Conservation (phyloP, 176 grass and related monocot species). For the Ensete ventricosum region DNA sequence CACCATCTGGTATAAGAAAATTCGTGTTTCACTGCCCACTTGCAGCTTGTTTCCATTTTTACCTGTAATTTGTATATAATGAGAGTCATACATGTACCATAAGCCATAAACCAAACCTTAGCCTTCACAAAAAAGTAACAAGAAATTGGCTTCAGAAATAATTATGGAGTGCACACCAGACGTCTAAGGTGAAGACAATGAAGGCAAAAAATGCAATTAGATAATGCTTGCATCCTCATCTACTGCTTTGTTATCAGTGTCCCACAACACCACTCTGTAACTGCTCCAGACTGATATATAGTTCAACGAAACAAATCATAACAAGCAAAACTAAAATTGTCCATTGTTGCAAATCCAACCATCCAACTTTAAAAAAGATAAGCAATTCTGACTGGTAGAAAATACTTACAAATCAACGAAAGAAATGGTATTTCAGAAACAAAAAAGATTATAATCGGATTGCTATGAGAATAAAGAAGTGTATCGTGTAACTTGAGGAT, state of each 20-base stretch:
- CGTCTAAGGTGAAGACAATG: not conserved
- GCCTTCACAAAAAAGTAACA: not conserved
- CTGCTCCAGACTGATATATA: not conserved
- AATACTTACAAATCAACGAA: not conserved
- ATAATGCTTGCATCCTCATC: not conserved
- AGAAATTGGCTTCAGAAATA: not conserved
- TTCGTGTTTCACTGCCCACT: constrained; percentile 45
- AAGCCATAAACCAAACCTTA: not conserved
- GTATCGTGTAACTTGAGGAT: no score
- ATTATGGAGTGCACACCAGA: not conserved
- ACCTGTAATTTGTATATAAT: constrained; percentile 32
- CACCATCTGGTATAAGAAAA: constrained; percentile 98
- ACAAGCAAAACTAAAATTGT: not conserved
- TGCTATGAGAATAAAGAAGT: no score
- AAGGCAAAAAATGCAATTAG: not conserved
- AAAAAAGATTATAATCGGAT: not conserved
- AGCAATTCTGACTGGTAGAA: not conserved
- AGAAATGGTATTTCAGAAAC: not conserved
- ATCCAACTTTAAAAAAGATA: not conserved
- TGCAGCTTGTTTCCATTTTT: constrained; percentile 92
- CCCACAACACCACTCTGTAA: no score
- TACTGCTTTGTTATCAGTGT: no score
- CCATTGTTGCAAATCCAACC: not conserved
- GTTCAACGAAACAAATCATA: not conserved
- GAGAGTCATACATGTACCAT: not conserved